phyloP scores from a whole-genome alignment of 225 moss, liverwort and hornwort species.

The Sphagnum tenellum region DNA sequence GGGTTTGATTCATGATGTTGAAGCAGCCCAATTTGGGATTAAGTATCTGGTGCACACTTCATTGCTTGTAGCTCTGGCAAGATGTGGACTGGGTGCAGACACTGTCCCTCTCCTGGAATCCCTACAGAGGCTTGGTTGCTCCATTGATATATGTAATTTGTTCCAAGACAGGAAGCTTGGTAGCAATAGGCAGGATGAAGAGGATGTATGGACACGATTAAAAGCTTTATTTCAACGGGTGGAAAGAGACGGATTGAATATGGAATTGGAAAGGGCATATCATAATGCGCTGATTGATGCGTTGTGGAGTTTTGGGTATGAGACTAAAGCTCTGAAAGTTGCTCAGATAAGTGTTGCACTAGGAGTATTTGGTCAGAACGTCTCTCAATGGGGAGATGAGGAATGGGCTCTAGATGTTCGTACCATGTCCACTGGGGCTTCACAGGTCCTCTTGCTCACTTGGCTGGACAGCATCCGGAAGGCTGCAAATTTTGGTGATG shows the following conservation, averaged over 20 bases:
- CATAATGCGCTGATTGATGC: slow-evolving; percentile 83
- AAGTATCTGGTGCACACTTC: slow-evolving; percentile 54
- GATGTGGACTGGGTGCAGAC: slow-evolving; percentile 52
- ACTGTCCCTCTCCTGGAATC: slow-evolving; percentile 29
- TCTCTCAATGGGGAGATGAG: slow-evolving; percentile 55
- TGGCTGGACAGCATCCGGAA: slow-evolving; percentile 76
- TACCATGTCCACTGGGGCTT: slow-evolving; percentile 63
- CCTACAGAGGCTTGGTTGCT: slow-evolving; percentile 53
- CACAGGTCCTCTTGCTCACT: slow-evolving; percentile 71
- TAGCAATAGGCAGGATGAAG: slow-evolving; percentile 18
- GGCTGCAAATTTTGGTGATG: slow-evolving; percentile 22
- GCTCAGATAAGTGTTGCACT: slow-evolving; percentile 60
- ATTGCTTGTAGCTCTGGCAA: slow-evolving; percentile 57
- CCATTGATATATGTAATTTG: slow-evolving; percentile 44
- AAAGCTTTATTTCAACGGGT: slow-evolving; percentile 28
- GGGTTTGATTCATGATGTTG: slow-evolving; percentile 35
- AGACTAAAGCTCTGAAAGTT: slow-evolving; percentile 68
- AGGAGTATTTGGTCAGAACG: slow-evolving; percentile 50
- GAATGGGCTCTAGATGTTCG: slow-evolving; percentile 70
- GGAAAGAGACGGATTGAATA: slow-evolving; percentile 72
- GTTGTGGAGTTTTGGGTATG: slow-evolving; percentile 80
- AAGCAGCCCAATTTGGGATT: slow-evolving; percentile 37
- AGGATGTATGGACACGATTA: slow-evolving; percentile 33
- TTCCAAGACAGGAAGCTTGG: slow-evolving; percentile 23
- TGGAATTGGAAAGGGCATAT: slow-evolving; percentile 68